These are phyloP conservation scores for Candida endomychidarum DNA, from an alignment of 805 yeast genomes.

Conservation along the genomic window DNA sequence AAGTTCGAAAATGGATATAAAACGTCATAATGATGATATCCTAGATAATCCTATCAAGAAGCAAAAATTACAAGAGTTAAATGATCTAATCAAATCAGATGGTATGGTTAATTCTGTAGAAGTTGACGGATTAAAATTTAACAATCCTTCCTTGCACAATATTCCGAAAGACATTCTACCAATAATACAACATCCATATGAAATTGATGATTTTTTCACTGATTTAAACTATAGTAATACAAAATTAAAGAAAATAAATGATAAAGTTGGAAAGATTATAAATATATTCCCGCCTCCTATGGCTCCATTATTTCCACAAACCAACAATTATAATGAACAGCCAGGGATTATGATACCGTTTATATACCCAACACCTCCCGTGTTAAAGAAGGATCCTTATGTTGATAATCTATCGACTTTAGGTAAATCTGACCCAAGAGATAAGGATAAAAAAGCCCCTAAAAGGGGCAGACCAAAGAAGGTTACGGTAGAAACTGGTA, in stretches of 20 bases:
- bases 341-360: constrained; percentile 44
- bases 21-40: constrained; percentile 8
- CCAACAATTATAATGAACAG: constrained; percentile 2
- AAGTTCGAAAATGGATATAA: constrained; percentile 4
- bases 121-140: neutral
- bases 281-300: constrained; percentile 39
- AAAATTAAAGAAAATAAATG: constrained; percentile 13
- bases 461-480: constrained; percentile 7
- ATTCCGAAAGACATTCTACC: constrained; percentile 40
- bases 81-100: constrained; percentile 3
- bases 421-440: too few relatives aligned
- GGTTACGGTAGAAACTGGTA: neutral
- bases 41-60: constrained; percentile 8
- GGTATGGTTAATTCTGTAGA: neutral
- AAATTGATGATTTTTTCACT: constrained; percentile 33
- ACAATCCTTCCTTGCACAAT: constrained; percentile 28
- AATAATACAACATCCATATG: constrained; percentile 31
- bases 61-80: constrained; percentile 8
- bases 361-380: constrained; percentile 44
- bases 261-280: constrained; percentile 17
- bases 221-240: constrained; percentile 22
- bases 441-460: neutral
- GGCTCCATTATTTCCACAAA: constrained; percentile 32
- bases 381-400: constrained; percentile 26
- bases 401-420: too few relatives aligned